Percentiles rank a stretch among this genome's conserved stretches.
These are phyloP conservation scores for Rusavskia elegans DNA, from an alignment of 495 filamentous ascomycete genomes.

Conservation along the genomic window DNA sequence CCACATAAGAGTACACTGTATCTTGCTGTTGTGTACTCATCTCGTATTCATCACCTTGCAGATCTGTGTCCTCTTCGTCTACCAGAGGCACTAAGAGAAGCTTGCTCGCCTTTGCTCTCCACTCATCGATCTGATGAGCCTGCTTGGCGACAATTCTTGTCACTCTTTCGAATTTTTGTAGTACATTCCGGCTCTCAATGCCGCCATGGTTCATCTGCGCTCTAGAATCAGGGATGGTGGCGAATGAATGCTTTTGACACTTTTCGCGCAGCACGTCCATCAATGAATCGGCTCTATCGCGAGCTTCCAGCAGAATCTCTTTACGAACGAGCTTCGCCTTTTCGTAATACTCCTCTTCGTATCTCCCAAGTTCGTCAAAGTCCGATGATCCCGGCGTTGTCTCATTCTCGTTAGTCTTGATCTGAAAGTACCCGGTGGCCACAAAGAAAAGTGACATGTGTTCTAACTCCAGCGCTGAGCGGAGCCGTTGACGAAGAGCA, in stretches of 20 bases:
- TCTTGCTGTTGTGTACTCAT: conserved; percentile 76
- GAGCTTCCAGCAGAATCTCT: conserved; percentile 46
- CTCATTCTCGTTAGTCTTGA: conserved; percentile 50
- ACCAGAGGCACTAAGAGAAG: conserved; percentile 61
- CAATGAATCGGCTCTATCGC: conserved; percentile 32
- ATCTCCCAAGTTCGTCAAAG: conserved; percentile 45
- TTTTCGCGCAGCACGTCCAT: conserved; percentile 30
- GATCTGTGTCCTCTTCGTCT: conserved; percentile 64
- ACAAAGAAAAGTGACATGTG: conserved; percentile 75
- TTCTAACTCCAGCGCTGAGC: conserved; percentile 58
- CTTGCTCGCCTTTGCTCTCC: conserved; percentile 53
- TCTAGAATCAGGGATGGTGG: conserved; percentile 44
- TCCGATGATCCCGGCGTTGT: conserved; percentile 48
- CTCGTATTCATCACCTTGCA: conserved; percentile 79
- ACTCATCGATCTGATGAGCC: conserved; percentile 49
- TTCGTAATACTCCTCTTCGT: conserved; percentile 60
- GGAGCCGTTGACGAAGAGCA: conserved; percentile 48
- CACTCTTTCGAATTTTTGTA: conserved; percentile 40
- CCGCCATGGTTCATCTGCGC: conserved; percentile 35
- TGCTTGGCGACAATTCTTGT: conserved; percentile 47
- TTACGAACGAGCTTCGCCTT: conserved; percentile 57
- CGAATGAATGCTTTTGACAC: conserved; percentile 34
- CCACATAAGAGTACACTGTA: conserved; percentile 67
- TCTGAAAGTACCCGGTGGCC: conserved; percentile 67
- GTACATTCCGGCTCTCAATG: conserved; percentile 41